phyloP scores from a whole-genome alignment of 331 rosid species.

The Rhamnella rubrinervis region DNA sequence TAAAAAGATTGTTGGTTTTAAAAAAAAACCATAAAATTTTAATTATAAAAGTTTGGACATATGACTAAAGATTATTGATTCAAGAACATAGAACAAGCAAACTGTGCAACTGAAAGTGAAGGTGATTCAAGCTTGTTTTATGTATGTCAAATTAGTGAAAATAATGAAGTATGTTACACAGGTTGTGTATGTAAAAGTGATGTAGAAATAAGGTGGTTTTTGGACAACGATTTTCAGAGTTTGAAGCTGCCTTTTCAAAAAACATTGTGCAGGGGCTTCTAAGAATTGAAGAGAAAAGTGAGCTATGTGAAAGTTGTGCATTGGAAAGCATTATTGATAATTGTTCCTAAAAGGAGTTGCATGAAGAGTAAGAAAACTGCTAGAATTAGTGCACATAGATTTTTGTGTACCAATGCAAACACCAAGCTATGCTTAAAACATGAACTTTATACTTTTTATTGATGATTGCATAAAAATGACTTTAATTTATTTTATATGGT shows the following conservation, averaged over 20 bases:
- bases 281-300: not conserved
- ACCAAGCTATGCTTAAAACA: not conserved
- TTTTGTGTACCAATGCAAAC: not conserved
- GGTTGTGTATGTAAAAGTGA: not conserved
- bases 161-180: too few relatives aligned
- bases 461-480: too few relatives aligned
- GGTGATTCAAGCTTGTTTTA: not conserved
- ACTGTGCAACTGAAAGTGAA: not conserved
- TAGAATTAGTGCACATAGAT: not conserved
- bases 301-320: slow-evolving; percentile 1
- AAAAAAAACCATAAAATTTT: not conserved
- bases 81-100: not conserved
- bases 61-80: not conserved
- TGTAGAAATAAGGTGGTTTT: not conserved
- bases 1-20: not conserved
- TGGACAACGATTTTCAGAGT: not conserved
- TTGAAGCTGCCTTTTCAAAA: not conserved
- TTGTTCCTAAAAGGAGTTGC: not conserved
- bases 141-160: not conserved
- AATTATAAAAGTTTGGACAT: not conserved
- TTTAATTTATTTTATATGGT: too few relatives aligned
- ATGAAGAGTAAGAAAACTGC: not conserved
- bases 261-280: not conserved
- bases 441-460: not conserved
- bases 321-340: not conserved